A percentile compares a stretch with the other conserved stretches of the same genome.
Conservation (phyloP, 257 asterid genomes). For the Fraxinus americana region DNA sequence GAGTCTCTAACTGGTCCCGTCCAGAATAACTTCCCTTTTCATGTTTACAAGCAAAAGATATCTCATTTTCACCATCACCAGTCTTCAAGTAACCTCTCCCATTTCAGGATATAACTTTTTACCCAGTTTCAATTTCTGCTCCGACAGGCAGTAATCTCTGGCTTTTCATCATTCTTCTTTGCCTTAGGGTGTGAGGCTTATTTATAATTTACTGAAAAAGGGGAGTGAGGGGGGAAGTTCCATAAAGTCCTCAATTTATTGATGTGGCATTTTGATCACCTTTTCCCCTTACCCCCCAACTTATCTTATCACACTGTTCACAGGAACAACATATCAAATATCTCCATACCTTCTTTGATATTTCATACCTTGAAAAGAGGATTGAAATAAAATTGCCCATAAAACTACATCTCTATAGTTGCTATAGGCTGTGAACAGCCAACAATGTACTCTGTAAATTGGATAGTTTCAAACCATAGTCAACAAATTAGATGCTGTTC, state of each 20-base stretch:
- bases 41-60: not conserved
- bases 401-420: not conserved
- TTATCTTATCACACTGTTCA: not conserved
- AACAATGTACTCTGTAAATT: not conserved
- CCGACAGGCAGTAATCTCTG: not conserved
- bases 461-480: not conserved
- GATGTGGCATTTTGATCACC: constrained; percentile 13
- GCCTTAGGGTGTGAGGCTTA: not conserved
- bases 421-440: not conserved
- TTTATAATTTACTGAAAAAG: not conserved
- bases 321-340: not conserved
- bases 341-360: not conserved
- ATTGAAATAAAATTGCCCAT: not conserved
- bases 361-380: not conserved
- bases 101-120: not conserved
- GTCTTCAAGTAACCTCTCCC: not conserved
- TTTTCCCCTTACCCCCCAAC: not conserved
- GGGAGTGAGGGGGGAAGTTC: not conserved
- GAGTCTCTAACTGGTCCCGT: not conserved
- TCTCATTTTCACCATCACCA: not conserved
- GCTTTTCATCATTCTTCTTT: not conserved
- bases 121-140: not conserved
- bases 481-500: not conserved
- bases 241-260: not conserved
- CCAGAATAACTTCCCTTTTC: not conserved